Base-by-base conservation (phyloP, 768 basidiomycete species). In the Calocybe gangraenosa region DNA sequence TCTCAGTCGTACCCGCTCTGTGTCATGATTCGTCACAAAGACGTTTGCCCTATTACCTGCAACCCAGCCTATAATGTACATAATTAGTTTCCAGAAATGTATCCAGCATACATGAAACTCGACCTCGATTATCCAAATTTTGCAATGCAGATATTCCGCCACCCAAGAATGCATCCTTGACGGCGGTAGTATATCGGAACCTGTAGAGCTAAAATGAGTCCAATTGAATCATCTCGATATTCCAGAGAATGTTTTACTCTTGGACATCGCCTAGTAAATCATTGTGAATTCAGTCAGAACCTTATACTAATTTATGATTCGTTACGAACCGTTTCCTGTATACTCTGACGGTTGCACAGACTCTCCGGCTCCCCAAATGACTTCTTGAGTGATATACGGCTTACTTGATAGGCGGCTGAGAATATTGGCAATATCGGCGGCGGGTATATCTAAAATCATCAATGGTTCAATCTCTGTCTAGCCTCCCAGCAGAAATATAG, bases 21-120 rank as follows among this genome's bases (percentile, higher is more conserved):
- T 85, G 51, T 86, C 84, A 46, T 85, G 84, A 53, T 86, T 83
- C 0, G 76, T 66, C 3, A 85, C 81, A 47, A 85, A 85, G 6
- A 79, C 74, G 50, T 85, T 86, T 0, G 83, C 82, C 13, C 55
- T 51, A 0, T 58, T 63, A 1, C 81, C 70, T 0, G 74, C 34
- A 1, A 84, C 66, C 82, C 82, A 87, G 2, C 80, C 81, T 82
- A 39, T 7, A 25, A 17, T 15, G 25, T 11, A 11, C n/a, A n/a
- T n/a, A n/a, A n/a, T n/a, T n/a, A n/a, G n/a, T n/a, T n/a, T n/a
- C n/a, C 25, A 6, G 25, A 28, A 11, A 28, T 28, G 11, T 11
- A 11, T 6, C 25, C 11, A 11, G 11, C 11, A 5, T 11, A 11
- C 25, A 28, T 6, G 5, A 28, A 28, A 6, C 25, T 28, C 25